Evolutionary conservation across 768 basidiomycete species (phyloP), one percentile per base, ranked within the genome.

Genomic region (Podaxis mareebaensis): DNA sequence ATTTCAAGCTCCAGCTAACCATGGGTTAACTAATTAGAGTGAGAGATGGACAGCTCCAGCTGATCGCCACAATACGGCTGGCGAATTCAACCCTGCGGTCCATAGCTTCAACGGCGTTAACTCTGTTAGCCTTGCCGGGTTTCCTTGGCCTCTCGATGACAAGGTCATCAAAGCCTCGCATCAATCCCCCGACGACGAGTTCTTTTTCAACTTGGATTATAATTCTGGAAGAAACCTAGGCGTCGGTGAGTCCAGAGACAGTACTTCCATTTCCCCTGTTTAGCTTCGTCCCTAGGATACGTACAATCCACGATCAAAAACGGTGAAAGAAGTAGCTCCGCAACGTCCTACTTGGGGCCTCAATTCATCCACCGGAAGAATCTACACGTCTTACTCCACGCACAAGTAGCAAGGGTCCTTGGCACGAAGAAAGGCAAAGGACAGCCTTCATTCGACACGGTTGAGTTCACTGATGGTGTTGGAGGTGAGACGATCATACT

Each of bases 11-110:
- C 51, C 57, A 33, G 42, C 10, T 65, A 20, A 40, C 24, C n/a
- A 5, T 6, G 12, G 8, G 20, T 30, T 52, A 8, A 17, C 17
- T 20, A 12, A 20, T 24, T 44, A 77, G 75, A 69, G 69, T 42
- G 76, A 77, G 60, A 64, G 64, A 38, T 70, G 68, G 56, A 68
- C 66, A 3, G 44, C 28, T 3, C 76, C 79, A 15, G 71, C 73
- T 4, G 76, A 77, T 63, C 54, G 66, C 22, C 78, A 75, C 60
- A 73, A 75, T 63, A 74, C 68, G 13, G 57, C 66, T 6, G 75
- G 73, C 8, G 67, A 78, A 64, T 77, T 74, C 60, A 67, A 74
- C 59, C 77, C 79, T 11, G 42, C 64, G 0, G 66, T 75, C 12
- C 79, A 80, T 64, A 71, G 74, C 28, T 66, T 65, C 15, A 63